Evolutionary conservation across 129 eudicot genomes (phyloP).

Genomic region (Ambrosia trifida): DNA sequence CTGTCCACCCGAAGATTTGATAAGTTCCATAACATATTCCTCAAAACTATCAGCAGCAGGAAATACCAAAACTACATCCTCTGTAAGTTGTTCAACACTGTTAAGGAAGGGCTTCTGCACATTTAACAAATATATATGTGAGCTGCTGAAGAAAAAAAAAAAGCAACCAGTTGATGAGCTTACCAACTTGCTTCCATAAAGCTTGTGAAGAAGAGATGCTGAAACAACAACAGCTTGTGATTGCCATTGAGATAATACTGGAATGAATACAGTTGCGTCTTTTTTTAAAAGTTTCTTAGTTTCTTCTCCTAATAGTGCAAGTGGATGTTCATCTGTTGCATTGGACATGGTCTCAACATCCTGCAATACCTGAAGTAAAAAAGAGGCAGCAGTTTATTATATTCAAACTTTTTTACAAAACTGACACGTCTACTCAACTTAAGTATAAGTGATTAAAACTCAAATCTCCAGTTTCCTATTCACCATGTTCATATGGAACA

Average conservation of each 20-base stretch:
- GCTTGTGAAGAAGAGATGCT: constrained; percentile 91
- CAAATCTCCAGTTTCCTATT: constrained; percentile 1
- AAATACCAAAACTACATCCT: constrained; percentile 89
- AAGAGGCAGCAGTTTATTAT: constrained; percentile 1
- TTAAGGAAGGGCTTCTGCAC: constrained; percentile 87
- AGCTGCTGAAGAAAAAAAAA: constrained; percentile 5
- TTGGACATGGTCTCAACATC: constrained; percentile 75
- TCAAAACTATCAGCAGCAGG: constrained; percentile 98
- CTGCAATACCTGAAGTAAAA: constrained; percentile 56
- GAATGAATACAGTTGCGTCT: constrained; percentile 67
- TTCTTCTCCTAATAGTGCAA: constrained; percentile 83
- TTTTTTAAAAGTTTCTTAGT: constrained; percentile 64
- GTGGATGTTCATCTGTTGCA: constrained; percentile 79
- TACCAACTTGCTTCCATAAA: constrained; percentile 94
- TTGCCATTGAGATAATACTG: constrained; percentile 82
- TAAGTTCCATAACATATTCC: constrained; percentile 60
- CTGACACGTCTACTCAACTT: constrained; percentile 14
- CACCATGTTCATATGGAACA: constrained; percentile 17
- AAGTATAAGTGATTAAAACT: not conserved
- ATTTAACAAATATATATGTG: constrained; percentile 20
- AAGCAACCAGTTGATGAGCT: constrained; percentile 27
- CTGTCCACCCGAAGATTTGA: constrained; percentile 64
- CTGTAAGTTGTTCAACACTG: constrained; percentile 89
- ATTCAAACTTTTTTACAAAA: not conserved
- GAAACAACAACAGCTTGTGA: constrained; percentile 75